Percentiles rank a stretch among this genome's conserved stretches.
Conservation (phyloP, 352 stramenopile genomes). For the Globisporangium nunn region DNA sequence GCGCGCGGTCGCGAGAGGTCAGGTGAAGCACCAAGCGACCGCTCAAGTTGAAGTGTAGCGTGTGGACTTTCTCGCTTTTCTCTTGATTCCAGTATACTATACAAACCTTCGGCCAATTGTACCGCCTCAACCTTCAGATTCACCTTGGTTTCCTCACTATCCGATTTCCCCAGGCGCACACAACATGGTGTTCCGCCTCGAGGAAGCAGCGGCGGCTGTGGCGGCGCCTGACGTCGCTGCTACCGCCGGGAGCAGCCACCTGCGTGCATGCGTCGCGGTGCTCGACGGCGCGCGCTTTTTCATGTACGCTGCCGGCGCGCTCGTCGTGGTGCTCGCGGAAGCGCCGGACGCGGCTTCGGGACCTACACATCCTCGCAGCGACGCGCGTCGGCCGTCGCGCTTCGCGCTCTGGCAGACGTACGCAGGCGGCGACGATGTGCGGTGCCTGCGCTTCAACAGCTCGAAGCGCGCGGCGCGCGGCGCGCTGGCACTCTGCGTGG, state of each 20-base stretch:
- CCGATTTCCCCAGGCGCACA: background rate
- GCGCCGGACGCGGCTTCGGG: conserved; percentile 12
- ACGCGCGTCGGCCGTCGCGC: conserved; percentile 22
- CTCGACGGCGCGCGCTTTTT: conserved; percentile 56
- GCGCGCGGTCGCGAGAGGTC: background rate
- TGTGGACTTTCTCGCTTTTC: too few species aligned
- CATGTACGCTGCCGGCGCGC: conserved; percentile 43
- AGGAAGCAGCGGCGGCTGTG: conserved; percentile 31
- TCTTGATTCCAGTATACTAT: too few species aligned
- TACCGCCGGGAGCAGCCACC: conserved; percentile 7
- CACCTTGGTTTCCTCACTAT: background rate
- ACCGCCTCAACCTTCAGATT: too few species aligned
- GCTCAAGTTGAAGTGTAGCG: background rate
- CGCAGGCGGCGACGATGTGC: conserved; percentile 32
- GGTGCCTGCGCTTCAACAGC: conserved; percentile 51
- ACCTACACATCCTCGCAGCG: conserved; percentile 10
- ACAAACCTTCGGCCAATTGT: too few species aligned
- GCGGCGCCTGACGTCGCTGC: conserved; percentile 23
- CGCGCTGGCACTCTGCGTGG: conserved; percentile 51
- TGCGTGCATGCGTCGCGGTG: conserved; percentile 25
- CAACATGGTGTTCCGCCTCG: conserved; percentile 12
- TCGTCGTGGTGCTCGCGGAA: conserved; percentile 60
- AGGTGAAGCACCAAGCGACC: background rate
- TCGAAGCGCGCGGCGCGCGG: conserved; percentile 42
- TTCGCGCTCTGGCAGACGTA: conserved; percentile 75